Evolutionary conservation across 805 yeast species (phyloP), one percentile per base, ranked within the genome.

Genomic region (Starmerella kuoi): DNA sequence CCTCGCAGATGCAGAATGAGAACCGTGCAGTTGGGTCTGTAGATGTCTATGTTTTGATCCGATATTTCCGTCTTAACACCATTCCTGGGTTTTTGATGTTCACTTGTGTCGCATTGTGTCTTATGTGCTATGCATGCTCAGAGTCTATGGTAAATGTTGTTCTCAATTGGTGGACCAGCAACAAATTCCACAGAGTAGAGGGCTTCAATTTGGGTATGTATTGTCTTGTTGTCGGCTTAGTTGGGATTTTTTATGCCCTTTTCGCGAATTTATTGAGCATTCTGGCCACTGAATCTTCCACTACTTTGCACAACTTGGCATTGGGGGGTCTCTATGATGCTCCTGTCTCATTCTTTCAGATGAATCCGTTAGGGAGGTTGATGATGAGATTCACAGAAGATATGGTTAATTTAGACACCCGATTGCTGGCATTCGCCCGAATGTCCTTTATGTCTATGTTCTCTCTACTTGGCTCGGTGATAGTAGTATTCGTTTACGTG

Each of bases 351-450:
- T 85, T 73, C 57, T 69, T 83, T 62, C 94, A 85, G 55, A 74
- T 82, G 9, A 80, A 91, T 0, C 95, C 95, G 17, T 70, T 81
- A 67, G 94, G 95, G 1, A 23, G 47, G n/a, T 9, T 44, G 5
- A 44, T 85, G 59, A 85, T 81, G 61, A 68, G 94, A 50, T 83
- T 84, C 59, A 83, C 94, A 2, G 81, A 83, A 52, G 95, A 84
- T 59, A 79, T 91, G 0, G 93, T 83, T 58, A 75, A 76, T 4
- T 63, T 83, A 59, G 94, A 84, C 55, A 82, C 80, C 56, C 85
- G 79, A 59, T 63, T 83, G 42, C 70, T 75, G 42, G 38, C 34
- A 5, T 48, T 44, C 31, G 40, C 38, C 3, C 46, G 51, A 3
- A 22, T 37, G 5, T 5, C 35, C 2, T 57, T 66, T 77, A 41